phyloP scores from a whole-genome alignment of 2,329 filamentous ascomycete species.

The Ilyonectria robusta region DNA sequence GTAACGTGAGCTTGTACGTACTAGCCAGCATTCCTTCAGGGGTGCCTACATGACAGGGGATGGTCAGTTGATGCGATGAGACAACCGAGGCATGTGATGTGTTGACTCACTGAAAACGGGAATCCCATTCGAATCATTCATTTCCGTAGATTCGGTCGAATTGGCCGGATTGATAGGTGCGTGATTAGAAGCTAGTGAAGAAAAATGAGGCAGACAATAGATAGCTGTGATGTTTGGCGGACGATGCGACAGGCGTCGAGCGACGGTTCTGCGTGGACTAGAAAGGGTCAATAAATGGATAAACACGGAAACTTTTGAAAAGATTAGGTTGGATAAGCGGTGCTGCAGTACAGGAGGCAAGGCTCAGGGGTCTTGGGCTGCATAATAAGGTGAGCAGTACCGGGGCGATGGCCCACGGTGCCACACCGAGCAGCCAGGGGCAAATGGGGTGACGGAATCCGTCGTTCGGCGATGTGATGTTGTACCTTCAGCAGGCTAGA shows the following conservation, averaged over 20 bases:
- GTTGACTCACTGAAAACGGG: slow-evolving; percentile 16
- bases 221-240: not conserved
- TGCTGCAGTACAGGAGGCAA: no score
- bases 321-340: not conserved
- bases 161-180: not conserved
- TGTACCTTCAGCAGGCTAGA: not conserved
- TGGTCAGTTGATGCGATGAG: not conserved
- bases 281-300: slow-evolving; percentile 12
- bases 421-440: slow-evolving; percentile 14
- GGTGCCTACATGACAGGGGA: slow-evolving; percentile 10
- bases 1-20: slow-evolving; percentile 13
- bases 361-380: not conserved
- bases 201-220: not conserved
- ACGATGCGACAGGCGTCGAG: not conserved
- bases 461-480: slow-evolving; percentile 7
- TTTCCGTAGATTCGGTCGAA: not conserved
- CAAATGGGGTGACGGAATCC: slow-evolving; percentile 1
- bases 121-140: slow-evolving; percentile 10
- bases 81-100: not conserved
- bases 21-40: slow-evolving; percentile 29
- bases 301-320: slow-evolving; percentile 1
- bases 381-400: slow-evolving; percentile 12
- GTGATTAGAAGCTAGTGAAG: not conserved
- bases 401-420: not conserved
- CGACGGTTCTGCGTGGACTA: not conserved